Base-by-base conservation (phyloP, 306 rosid species). In the Morella rubra region DNA sequence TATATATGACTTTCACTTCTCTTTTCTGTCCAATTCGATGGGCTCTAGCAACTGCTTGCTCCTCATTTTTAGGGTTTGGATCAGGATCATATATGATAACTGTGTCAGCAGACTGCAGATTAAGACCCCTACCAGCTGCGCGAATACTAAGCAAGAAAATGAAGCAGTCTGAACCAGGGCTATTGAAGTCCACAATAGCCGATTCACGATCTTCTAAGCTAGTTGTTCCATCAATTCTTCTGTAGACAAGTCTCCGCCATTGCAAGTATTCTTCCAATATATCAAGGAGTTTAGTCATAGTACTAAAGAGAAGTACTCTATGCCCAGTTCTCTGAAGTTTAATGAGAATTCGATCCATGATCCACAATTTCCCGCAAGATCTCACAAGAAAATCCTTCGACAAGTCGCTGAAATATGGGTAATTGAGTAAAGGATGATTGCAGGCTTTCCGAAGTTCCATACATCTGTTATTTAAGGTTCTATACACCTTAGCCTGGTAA, bases 21-120 rank as follows among this genome's bases (percentile, higher is more conserved):
- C 98, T 88, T 76, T 52, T 92, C 81, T 95, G 98, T 81, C 98
- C 98, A 83, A 95, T 95, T 45, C 98, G 98, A 76, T 95, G 97
- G 82, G 98, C 98, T 81, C 98, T 92, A 47, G 98, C 98, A 84
- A 95, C 98, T 72, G 98, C 98, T 85, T 92, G 98, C 79, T 95
- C 98, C 87, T 95, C 98, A 79, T 95, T 95, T 86, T 95, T 95
- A 12, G 98, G 98, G 75, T 95, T 95, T 32, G 98, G 98, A 79
- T 95, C 98, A 76, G 98, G 98, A 86, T 95, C 98, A 67, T 94
- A 92, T 70, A 95, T 95, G 83, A 95, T 82, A 74, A 95, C 98
- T 8, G 98, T 95, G 89, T 95, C 98, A 69, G 98, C 98, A 74
- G 98, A 82, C 87, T 95, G 98, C 76, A 95, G 98, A 81, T 95